A percentile compares a stretch with the other conserved stretches of the same genome.
These are phyloP conservation scores for Volvox reticuliferus DNA, from an alignment of 139 green algal genomes.

Conservation along the genomic window DNA sequence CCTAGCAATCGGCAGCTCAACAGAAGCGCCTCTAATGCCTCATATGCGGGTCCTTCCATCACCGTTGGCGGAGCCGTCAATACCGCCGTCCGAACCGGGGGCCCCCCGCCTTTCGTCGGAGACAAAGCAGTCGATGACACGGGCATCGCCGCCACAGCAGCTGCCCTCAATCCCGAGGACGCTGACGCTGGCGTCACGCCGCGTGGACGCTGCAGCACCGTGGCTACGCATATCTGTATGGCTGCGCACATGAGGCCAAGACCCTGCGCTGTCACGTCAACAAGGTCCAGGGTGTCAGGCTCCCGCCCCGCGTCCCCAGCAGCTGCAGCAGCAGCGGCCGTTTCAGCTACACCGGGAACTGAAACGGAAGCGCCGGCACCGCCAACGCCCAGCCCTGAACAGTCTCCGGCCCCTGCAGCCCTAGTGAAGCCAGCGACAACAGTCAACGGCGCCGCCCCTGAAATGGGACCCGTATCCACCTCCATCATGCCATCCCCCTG, in stretches of 20 bases:
- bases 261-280: conserved; percentile 31
- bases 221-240: background rate
- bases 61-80: background rate
- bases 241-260: conserved; percentile 11
- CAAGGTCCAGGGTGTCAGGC: background rate
- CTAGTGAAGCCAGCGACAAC: background rate
- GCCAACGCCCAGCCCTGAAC: too few species aligned
- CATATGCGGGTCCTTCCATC: background rate
- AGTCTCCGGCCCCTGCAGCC: background rate
- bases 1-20: background rate
- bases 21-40: background rate
- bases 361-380: background rate
- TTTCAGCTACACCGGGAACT: too few species aligned
- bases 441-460: too few species aligned
- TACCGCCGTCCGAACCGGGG: too few species aligned
- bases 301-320: background rate
- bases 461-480: background rate
- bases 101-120: background rate
- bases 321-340: too few species aligned
- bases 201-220: background rate
- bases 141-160: background rate
- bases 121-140: background rate
- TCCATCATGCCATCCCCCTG: background rate
- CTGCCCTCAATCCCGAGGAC: background rate
- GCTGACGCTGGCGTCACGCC: background rate